Evolutionary conservation across 1,139 yeast species (phyloP).

Genomic region (Hansenula lynferdii): DNA sequence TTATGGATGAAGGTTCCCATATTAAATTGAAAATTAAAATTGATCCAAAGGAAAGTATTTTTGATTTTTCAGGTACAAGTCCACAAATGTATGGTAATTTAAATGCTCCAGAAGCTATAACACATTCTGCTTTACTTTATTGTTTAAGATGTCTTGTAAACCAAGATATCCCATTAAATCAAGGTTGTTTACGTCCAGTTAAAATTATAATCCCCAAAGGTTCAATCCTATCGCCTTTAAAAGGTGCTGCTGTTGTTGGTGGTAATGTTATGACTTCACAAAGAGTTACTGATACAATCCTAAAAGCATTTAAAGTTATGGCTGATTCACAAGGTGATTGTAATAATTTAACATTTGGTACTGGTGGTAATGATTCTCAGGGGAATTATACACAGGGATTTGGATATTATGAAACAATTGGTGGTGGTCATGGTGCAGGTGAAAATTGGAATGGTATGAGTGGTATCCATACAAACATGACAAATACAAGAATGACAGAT

Average conservation of each 20-base stretch:
- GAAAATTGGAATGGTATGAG: slow-evolving; percentile 56
- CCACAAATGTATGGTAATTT: slow-evolving; percentile 56
- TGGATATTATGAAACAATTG: slow-evolving; percentile 70
- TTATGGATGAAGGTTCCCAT: slow-evolving; percentile 43
- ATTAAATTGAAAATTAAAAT: slow-evolving; percentile 34
- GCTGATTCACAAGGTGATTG: slow-evolving; percentile 78
- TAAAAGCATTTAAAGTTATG: slow-evolving; percentile 71
- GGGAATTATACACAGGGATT: slow-evolving; percentile 45
- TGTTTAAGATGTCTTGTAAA: slow-evolving; percentile 72
- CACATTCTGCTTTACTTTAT: slow-evolving; percentile 77
- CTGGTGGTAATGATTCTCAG: slow-evolving; percentile 34
- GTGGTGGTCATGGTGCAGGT: slow-evolving; percentile 71
- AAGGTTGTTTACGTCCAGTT: slow-evolving; percentile 77
- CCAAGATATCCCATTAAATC: slow-evolving; percentile 77
- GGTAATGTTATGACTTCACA: slow-evolving; percentile 90
- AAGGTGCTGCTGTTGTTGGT: slow-evolving; percentile 83
- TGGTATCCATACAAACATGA: slow-evolving; percentile 69
- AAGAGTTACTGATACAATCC: slow-evolving; percentile 72
- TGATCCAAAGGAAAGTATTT: slow-evolving; percentile 32
- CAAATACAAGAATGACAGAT: slow-evolving; percentile 67
- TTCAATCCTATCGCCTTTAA: slow-evolving; percentile 63
- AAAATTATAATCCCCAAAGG: slow-evolving; percentile 62
- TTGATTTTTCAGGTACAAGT: slow-evolving; percentile 48
- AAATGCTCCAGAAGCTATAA: slow-evolving; percentile 69
- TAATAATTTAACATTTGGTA: slow-evolving; percentile 70